phyloP scores from a whole-genome alignment of 140 eudicot species.

The Oenanthe javanica region DNA sequence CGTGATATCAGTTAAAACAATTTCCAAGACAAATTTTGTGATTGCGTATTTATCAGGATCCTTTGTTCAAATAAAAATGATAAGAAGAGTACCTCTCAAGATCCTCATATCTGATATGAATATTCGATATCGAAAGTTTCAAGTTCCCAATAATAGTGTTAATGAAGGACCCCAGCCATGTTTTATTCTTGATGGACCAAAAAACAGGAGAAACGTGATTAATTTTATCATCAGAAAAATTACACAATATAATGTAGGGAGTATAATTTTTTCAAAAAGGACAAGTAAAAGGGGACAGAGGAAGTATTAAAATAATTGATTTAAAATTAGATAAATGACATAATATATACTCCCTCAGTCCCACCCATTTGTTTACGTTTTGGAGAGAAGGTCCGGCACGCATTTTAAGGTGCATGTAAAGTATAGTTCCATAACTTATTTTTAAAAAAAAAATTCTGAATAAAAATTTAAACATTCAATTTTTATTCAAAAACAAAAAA shows the following conservation, averaged over 20 bases:
- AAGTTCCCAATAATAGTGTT: conserved; percentile 89
- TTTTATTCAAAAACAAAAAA: too few species aligned
- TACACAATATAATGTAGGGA: background rate
- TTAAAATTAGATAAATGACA: too few species aligned
- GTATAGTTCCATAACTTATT: too few species aligned
- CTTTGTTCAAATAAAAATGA: background rate
- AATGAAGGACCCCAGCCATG: conserved; percentile 97
- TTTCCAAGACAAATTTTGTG: background rate
- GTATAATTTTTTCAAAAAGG: too few species aligned
- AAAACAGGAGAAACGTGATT: background rate
- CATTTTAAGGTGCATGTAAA: too few species aligned
- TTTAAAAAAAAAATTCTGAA: too few species aligned
- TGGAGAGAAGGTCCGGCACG: too few species aligned
- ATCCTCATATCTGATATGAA: conserved; percentile 97
- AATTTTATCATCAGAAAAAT: background rate
- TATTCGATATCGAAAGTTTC: conserved; percentile 91
- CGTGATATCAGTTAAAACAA: conserved; percentile 13
- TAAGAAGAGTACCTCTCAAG: conserved; percentile 56
- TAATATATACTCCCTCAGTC: too few species aligned
- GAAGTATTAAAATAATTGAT: too few species aligned
- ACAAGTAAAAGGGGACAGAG: too few species aligned
- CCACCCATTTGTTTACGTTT: too few species aligned
- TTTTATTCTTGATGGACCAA: conserved; percentile 57
- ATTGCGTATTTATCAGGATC: background rate
- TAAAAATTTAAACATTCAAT: too few species aligned